Percentiles rank a stretch among this genome's conserved stretches.
Evolutionary conservation across 352 stramenopile genomes (phyloP).

Genomic region (Globisporangium ultimum): DNA sequence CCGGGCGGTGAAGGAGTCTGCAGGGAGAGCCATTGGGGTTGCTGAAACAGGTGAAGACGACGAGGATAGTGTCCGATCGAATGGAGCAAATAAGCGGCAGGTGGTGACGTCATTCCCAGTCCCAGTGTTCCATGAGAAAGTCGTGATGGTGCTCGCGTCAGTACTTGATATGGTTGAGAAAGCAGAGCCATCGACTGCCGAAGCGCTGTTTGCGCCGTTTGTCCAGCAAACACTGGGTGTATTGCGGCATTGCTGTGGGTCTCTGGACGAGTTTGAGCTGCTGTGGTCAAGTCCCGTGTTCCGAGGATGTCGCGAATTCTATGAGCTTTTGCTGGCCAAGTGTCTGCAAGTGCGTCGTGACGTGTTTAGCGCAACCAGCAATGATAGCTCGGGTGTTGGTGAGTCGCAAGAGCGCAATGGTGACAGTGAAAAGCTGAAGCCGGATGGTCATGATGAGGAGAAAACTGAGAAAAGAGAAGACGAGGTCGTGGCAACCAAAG

Average conservation of each 20-base stretch:
- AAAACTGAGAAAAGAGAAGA: not conserved
- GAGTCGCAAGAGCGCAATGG: not conserved
- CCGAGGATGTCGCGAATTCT: conserved; percentile 46
- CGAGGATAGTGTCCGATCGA: conserved; percentile 10
- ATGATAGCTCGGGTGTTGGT: not conserved
- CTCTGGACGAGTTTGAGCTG: conserved; percentile 57
- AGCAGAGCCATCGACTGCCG: conserved; percentile 16
- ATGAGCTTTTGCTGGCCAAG: conserved; percentile 52
- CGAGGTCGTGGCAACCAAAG: too few relatives aligned
- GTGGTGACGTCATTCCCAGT: conserved; percentile 45
- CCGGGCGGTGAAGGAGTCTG: conserved; percentile 20
- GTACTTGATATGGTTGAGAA: conserved; percentile 48
- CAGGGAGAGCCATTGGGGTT: conserved; percentile 30
- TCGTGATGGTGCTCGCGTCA: conserved; percentile 45
- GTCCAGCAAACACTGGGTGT: conserved; percentile 45
- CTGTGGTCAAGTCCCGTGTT: conserved; percentile 61
- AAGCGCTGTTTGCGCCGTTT: conserved; percentile 30
- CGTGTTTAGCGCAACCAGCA: conserved; percentile 18
- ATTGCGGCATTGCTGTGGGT: conserved; percentile 35
- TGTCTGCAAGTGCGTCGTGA: conserved; percentile 23
- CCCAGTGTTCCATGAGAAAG: conserved; percentile 65
- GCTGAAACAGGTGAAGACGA: conserved; percentile 27
- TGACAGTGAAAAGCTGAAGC: not conserved
- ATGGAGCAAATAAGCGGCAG: conserved; percentile 15
- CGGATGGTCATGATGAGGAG: not conserved